Conservation (phyloP, 371 early-diverging fungal species). For the Polyrhizophydium stewartii region DNA sequence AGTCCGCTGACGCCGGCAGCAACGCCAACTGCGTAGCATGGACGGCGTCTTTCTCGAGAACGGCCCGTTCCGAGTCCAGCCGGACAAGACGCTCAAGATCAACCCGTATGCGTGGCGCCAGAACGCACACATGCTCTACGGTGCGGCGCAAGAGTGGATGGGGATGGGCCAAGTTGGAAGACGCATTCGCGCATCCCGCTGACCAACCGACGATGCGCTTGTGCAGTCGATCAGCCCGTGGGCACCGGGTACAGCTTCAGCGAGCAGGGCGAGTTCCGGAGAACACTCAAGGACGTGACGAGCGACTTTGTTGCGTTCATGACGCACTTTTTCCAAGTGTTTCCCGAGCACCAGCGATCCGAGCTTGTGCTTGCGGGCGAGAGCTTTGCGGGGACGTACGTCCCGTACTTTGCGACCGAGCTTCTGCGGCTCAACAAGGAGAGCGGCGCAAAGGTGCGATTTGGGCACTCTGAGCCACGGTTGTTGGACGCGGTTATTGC, state of each 20-base stretch:
- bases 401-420: constrained; percentile 69
- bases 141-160: too few relatives aligned
- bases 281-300: constrained; percentile 5
- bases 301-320: constrained; percentile 58
- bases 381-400: constrained; percentile 81
- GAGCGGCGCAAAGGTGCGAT: constrained; percentile 8
- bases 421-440: constrained; percentile 53
- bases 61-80: constrained; percentile 65
- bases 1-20: too few relatives aligned
- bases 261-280: constrained; percentile 12
- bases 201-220: constrained; percentile 2
- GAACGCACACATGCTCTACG: constrained; percentile 65
- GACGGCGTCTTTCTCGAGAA: constrained; percentile 84
- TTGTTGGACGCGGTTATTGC: too few relatives aligned
- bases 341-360: constrained; percentile 48
- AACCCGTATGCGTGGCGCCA: constrained; percentile 67
- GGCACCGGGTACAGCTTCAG: constrained; percentile 77
- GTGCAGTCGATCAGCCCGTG: constrained; percentile 81
- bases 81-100: constrained; percentile 41
- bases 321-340: constrained; percentile 55
- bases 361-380: constrained; percentile 82
- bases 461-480: too few relatives aligned
- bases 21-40: constrained; percentile 67
- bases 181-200: constrained; percentile 56
- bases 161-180: constrained; percentile 53